These are phyloP conservation scores for Sedum album DNA, from an alignment of 164 flowering plant genomes.

Conservation along the genomic window DNA sequence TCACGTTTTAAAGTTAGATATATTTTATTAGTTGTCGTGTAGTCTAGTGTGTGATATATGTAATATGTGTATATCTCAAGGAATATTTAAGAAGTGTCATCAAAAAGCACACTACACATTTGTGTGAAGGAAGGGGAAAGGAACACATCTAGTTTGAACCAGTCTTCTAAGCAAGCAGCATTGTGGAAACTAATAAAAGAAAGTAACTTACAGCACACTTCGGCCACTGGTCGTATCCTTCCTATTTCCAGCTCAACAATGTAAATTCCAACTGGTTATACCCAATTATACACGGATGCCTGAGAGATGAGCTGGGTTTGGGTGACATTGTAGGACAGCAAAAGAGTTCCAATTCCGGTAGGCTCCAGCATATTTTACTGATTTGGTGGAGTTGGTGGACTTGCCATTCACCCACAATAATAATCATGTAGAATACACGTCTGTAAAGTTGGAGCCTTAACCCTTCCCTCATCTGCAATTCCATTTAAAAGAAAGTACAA, in stretches of 20 bases:
- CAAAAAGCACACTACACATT: neutral
- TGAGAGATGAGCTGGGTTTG: neutral
- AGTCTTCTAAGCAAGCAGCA: neutral
- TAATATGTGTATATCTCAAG: neutral
- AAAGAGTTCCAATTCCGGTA: neutral
- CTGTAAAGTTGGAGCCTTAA: neutral
- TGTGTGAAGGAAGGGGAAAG: constrained; percentile 4
- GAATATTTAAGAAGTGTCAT: neutral
- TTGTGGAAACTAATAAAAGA: neutral
- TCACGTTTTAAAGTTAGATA: neutral
- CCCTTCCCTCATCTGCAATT: neutral
- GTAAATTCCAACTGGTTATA: neutral
- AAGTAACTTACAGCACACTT: neutral
- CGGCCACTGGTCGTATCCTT: neutral
- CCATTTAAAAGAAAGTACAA: neutral
- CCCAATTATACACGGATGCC: neutral
- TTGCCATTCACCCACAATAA: constrained; percentile 6
- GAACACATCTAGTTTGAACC: neutral
- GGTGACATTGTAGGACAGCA: neutral
- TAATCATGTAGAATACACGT: neutral
- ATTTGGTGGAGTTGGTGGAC: neutral
- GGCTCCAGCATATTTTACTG: neutral
- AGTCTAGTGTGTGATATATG: neutral
- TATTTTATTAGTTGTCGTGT: neutral
- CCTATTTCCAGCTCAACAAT: neutral